These are phyloP conservation scores for Beauveria sp. DNA, from an alignment of 2,329 filamentous ascomycete genomes.

Conservation along the genomic window DNA sequence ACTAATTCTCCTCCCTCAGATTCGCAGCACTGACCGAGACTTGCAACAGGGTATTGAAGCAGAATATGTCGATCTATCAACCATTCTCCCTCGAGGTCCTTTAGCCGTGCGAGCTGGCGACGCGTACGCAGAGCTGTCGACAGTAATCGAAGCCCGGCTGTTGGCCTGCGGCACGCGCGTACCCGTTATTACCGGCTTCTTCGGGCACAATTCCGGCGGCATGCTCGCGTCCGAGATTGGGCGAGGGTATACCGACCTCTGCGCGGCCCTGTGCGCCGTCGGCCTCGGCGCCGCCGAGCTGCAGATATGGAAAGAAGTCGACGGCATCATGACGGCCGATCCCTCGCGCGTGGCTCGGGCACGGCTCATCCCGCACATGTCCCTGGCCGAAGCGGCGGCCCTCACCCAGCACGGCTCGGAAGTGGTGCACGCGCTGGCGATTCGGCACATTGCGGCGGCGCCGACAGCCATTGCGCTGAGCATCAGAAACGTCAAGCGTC, in stretches of 20 bases:
- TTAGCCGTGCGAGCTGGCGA: background rate
- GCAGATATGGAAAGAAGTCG: conserved; percentile 76
- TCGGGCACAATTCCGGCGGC: background rate
- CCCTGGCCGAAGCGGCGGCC: conserved; percentile 89
- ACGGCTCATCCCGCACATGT: conserved; percentile 75
- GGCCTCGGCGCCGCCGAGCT: background rate
- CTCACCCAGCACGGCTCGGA: conserved; percentile 91
- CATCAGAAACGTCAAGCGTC: conserved; percentile 88
- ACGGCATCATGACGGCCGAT: conserved; percentile 81
- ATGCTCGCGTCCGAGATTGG: conserved; percentile 1
- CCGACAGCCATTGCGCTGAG: conserved; percentile 72
- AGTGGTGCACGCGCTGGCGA: conserved; percentile 96
- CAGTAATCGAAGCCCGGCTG: background rate
- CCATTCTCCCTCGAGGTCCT: background rate
- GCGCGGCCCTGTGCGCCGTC: background rate
- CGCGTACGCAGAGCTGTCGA: background rate
- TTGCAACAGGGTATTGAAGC: background rate
- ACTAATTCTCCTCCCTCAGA: background rate
- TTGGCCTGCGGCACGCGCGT: background rate
- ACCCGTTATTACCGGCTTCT: conserved; percentile 2
- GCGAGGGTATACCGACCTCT: conserved; percentile 3
- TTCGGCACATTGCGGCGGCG: conserved; percentile 87
- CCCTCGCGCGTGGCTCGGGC: conserved; percentile 88
- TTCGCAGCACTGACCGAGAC: too few relatives aligned
- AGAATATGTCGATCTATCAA: background rate